Evolutionary conservation across 345 rosid genomes (phyloP).

Genomic region (Excoecaria cochinchinensis): DNA sequence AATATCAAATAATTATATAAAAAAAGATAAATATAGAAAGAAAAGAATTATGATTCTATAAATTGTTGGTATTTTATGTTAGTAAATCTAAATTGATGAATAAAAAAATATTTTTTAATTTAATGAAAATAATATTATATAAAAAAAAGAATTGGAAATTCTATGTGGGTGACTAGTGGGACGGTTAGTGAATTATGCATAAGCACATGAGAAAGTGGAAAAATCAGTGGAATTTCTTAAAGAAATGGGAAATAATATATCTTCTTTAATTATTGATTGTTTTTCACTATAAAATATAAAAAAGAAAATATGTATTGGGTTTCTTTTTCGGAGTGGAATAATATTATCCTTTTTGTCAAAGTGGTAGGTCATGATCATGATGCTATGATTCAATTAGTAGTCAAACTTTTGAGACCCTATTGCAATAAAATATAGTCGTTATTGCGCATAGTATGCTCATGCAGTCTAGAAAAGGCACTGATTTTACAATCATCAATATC

Average conservation of each 20-base stretch:
- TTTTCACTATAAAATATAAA: too few relatives aligned
- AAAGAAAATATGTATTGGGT: not conserved
- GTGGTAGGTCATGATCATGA: not conserved
- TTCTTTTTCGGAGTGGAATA: not conserved
- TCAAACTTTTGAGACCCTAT: not conserved
- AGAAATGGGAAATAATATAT: not conserved
- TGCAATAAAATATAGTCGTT: conserved; percentile 4
- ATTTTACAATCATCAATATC: not conserved
- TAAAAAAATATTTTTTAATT: not conserved
- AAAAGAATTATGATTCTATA: too few relatives aligned
- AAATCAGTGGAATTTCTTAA: not conserved
- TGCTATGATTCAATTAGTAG: not conserved
- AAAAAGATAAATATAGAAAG: too few relatives aligned
- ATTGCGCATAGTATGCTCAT: not conserved
- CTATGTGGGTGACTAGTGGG: not conserved
- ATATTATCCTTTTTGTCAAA: not conserved
- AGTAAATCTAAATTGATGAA: too few relatives aligned
- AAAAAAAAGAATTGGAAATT: not conserved
- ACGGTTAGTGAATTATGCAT: not conserved
- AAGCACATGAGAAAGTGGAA: not conserved
- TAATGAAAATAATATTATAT: not conserved
- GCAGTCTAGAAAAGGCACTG: not conserved
- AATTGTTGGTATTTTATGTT: too few relatives aligned
- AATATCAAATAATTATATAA: too few relatives aligned
- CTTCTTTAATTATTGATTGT: too few relatives aligned